Evolutionary conservation across 78 protist genomes (phyloP).

Genomic region (Pigoraptor vietnamica): DNA sequence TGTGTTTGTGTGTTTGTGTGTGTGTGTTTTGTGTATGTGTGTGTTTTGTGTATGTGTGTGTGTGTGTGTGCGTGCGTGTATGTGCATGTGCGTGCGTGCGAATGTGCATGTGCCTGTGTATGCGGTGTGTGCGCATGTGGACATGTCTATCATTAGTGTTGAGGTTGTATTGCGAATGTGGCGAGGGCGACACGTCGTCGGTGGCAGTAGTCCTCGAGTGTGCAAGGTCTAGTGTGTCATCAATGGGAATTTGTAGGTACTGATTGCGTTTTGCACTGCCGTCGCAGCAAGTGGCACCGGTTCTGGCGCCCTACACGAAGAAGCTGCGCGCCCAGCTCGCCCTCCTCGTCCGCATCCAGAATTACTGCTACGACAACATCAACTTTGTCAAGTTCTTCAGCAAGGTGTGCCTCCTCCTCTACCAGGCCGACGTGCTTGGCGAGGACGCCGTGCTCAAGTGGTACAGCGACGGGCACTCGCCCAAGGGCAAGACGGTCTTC

Average conservation of each 20-base stretch:
- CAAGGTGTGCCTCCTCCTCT: not conserved
- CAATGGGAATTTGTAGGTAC: no score
- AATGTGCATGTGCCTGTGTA: not conserved
- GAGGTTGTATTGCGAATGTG: no score
- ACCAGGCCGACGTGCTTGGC: not conserved
- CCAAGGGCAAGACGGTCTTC: not conserved
- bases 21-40: no score
- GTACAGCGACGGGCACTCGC: not conserved
- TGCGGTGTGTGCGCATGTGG: not conserved
- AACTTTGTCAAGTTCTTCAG: not conserved
- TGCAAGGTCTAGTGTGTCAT: no score
- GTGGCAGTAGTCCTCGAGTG: no score
- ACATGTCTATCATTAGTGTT: no score
- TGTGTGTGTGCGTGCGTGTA: no score
- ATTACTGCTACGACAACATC: not conserved
- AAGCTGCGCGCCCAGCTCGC: not conserved
- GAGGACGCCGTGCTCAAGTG: not conserved
- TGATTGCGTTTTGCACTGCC: not conserved
- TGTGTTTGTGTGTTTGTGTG: no score
- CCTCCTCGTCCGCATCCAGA: not conserved
- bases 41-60: no score
- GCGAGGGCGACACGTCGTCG: no score
- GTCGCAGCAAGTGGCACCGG: not conserved
- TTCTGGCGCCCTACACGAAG: not conserved
- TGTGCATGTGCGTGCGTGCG: no score